Evolutionary conservation across 2,329 filamentous ascomycete genomes (phyloP).

Genomic region (Ceratocystis albifundus): DNA sequence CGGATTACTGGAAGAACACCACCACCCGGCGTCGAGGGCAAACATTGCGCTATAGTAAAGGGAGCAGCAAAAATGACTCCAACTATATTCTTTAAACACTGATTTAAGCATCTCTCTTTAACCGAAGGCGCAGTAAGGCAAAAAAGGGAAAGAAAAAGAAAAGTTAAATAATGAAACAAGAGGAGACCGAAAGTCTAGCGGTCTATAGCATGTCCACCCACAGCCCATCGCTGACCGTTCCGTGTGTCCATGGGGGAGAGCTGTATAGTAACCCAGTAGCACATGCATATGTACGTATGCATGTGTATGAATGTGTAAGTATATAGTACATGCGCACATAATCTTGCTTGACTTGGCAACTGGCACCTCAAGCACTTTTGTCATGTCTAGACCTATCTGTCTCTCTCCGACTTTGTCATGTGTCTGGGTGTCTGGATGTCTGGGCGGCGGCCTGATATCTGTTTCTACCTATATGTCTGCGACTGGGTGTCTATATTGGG

Average conservation of each 20-base stretch:
- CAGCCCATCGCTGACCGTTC: background rate
- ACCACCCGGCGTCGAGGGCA: background rate
- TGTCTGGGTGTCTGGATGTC: background rate
- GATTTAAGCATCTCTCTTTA: background rate
- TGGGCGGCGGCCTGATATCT: background rate
- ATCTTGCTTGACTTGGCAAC: conserved; percentile 5
- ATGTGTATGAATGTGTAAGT: background rate
- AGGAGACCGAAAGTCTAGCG: background rate
- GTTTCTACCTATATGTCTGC: background rate
- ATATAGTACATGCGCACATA: background rate
- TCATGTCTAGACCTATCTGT: background rate
- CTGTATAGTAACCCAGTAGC: background rate
- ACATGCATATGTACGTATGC: background rate
- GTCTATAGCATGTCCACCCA: background rate
- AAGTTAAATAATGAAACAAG: no score
- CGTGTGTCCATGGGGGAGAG: background rate
- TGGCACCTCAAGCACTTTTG: background rate
- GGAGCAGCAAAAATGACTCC: background rate
- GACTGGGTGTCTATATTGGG: no score
- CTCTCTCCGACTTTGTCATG: no score
- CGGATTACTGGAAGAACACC: background rate
- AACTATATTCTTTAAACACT: background rate
- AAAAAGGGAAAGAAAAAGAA: background rate
- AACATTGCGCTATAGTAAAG: background rate
- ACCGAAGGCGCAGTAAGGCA: background rate